Evolutionary conservation across 1,284 basidiomycete species (phyloP).

Genomic region (Ceratobasidium sp.): DNA sequence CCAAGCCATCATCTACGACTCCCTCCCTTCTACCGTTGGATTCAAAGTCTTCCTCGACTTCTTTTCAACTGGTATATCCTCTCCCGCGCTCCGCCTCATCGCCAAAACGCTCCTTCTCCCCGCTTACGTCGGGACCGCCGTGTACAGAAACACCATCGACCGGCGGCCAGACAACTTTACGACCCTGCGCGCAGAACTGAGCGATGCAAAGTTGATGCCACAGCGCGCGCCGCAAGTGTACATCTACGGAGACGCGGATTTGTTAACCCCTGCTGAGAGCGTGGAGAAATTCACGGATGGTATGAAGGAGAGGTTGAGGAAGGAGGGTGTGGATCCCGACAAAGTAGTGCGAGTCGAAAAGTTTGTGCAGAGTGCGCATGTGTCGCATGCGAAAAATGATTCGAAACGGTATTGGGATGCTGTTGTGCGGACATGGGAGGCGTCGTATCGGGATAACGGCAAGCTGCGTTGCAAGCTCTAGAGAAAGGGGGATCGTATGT

Average conservation of each 20-base stretch:
- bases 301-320: background rate
- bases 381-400: constrained; percentile 20
- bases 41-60: background rate
- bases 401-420: constrained; percentile 23
- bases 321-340: constrained; percentile 1
- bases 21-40: background rate
- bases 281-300: background rate
- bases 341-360: background rate
- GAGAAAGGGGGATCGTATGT: background rate
- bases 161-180: constrained; percentile 1
- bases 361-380: constrained; percentile 26
- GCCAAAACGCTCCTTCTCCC: constrained; percentile 3
- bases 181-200: background rate
- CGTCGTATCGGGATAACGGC: background rate
- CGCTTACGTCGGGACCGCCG: background rate
- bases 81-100: background rate
- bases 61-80: background rate
- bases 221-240: constrained; percentile 10
- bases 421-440: constrained; percentile 20
- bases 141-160: constrained; percentile 9
- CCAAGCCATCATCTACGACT: constrained; percentile 35
- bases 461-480: constrained; percentile 4
- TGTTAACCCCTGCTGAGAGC: constrained; percentile 3
- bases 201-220: constrained; percentile 12
- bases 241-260: constrained; percentile 28